These are phyloP conservation scores for Coemansia sp. DNA, from an alignment of 192 early-diverging fungal genomes.

Conservation along the genomic window DNA sequence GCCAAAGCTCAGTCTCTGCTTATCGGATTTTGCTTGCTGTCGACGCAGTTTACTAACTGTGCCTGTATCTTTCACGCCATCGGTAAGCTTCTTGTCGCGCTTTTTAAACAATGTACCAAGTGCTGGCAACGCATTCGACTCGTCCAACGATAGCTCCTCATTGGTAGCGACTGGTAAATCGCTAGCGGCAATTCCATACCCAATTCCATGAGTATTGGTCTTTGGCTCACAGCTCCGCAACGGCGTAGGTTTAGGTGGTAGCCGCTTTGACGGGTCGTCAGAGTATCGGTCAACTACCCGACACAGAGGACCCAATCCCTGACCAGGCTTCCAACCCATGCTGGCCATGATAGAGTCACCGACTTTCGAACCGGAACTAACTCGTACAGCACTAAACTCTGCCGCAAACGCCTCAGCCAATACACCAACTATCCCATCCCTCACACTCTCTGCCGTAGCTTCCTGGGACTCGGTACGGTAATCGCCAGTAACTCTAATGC, in stretches of 20 bases:
- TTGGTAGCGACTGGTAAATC: not conserved
- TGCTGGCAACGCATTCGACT: not conserved
- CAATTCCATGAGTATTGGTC: constrained; percentile 25
- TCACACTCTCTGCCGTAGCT: not conserved
- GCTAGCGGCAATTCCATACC: constrained; percentile 27
- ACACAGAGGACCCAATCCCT: constrained; percentile 75
- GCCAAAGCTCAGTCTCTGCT: constrained; percentile 41
- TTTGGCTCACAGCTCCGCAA: not conserved
- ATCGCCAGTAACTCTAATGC: constrained; percentile 8
- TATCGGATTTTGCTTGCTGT: constrained; percentile 9
- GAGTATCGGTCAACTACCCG: constrained; percentile 1
- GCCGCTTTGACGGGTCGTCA: not conserved
- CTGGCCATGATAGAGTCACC: constrained; percentile 70
- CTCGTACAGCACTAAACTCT: constrained; percentile 17
- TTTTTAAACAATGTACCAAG: constrained; percentile 35
- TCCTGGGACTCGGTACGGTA: not conserved
- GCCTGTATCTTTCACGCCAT: not conserved
- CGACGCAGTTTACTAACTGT: constrained; percentile 1
- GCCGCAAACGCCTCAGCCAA: constrained; percentile 22
- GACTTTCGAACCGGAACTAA: constrained; percentile 2
- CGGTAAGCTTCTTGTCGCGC: not conserved
- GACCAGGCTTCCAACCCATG: constrained; percentile 91
- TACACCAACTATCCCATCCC: constrained; percentile 13
- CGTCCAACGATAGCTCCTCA: not conserved
- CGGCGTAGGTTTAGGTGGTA: constrained; percentile 12